phyloP scores from a whole-genome alignment of 2,329 filamentous ascomycete species.

The Xylaria multiplex region DNA sequence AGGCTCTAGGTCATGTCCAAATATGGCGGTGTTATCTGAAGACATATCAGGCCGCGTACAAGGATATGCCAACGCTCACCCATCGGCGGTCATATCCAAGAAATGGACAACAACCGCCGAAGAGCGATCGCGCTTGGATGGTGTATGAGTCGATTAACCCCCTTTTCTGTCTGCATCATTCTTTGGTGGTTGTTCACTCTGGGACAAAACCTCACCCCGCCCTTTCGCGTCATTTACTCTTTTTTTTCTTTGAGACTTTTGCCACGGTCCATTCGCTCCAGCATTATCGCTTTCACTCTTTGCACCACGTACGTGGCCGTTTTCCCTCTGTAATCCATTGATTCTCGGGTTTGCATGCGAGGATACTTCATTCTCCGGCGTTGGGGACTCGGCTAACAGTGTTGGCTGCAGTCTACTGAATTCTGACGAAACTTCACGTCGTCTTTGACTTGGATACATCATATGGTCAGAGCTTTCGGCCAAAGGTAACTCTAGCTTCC shows the following conservation, averaged over 20 bases:
- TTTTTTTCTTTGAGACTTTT: constrained; percentile 65
- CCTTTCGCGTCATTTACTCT: constrained; percentile 62
- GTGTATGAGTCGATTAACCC: constrained; percentile 57
- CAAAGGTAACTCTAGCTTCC: constrained; percentile 60
- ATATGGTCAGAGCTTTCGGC: constrained; percentile 40
- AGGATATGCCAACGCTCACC: constrained; percentile 16
- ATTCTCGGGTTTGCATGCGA: constrained; percentile 47
- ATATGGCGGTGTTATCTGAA: constrained; percentile 14
- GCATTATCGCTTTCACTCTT: constrained; percentile 63
- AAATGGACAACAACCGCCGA: constrained; percentile 35
- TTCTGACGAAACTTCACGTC: constrained; percentile 40
- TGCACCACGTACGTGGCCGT: constrained; percentile 63
- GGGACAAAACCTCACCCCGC: constrained; percentile 53
- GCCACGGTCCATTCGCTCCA: constrained; percentile 61
- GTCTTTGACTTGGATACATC: constrained; percentile 30
- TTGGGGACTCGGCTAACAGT: constrained; percentile 38
- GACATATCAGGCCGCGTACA: constrained; percentile 13
- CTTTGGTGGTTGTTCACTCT: constrained; percentile 65
- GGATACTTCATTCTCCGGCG: constrained; percentile 40
- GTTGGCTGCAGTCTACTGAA: constrained; percentile 47
- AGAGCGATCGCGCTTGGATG: constrained; percentile 25
- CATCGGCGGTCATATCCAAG: constrained; percentile 44
- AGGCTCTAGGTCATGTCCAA: constrained; percentile 19
- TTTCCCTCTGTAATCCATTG: constrained; percentile 57
- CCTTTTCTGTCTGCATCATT: constrained; percentile 71